Base-by-base conservation (phyloP, 2,329 filamentous ascomycete genomes). In the Nakataea oryzae region DNA sequence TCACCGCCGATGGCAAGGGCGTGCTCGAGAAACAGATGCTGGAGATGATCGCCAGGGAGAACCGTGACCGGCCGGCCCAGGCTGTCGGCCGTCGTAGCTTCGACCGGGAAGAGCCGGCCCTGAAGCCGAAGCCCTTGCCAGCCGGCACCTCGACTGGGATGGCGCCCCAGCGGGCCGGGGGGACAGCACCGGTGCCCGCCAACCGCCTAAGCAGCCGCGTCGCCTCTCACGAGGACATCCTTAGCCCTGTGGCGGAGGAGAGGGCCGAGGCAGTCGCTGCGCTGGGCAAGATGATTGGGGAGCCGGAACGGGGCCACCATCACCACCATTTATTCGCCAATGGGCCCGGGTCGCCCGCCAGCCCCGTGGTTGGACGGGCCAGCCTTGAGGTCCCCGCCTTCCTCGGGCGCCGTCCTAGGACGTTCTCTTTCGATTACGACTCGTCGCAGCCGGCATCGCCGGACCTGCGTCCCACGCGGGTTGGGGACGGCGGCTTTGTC, bases 11-110 rank as follows among this genome's bases (percentile, higher is more conserved):
- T 57, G 76, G 75, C 28, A 80, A 79, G 64, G 80, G 84, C 62
- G 73, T 86, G 14, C 72, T 86, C 14, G 81, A 85, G 64, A 85
- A 82, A 69, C 84, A 86, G 68, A 86, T 86, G 82, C 73, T 80
- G 63, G 82, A 86, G 63, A 81, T 85, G 74, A 77, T 86, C 64
- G 80, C 80, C 7, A 78, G 78, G 64, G 83, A 86, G 68, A 78
- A 76, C 7, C 41, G 41, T 50, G 41, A 50, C 17, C 21, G 41
- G 9, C 41, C n/a, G 41, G 41, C 41, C 21, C 41, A 50, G 41
- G 41, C 17, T n/a, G 41, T 5, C 41, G 41, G 41, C 17, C 41
- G 41, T n/a, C 41, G 17, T n/a, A 50, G 41, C 41, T 8, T 50
- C 41, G 41, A 50, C 41, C 41, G 11, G 41, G 41, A 50, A 21